Evolutionary conservation across 2,329 filamentous ascomycete genomes (phyloP).

Genomic region (Hymenoscyphus scutula): DNA sequence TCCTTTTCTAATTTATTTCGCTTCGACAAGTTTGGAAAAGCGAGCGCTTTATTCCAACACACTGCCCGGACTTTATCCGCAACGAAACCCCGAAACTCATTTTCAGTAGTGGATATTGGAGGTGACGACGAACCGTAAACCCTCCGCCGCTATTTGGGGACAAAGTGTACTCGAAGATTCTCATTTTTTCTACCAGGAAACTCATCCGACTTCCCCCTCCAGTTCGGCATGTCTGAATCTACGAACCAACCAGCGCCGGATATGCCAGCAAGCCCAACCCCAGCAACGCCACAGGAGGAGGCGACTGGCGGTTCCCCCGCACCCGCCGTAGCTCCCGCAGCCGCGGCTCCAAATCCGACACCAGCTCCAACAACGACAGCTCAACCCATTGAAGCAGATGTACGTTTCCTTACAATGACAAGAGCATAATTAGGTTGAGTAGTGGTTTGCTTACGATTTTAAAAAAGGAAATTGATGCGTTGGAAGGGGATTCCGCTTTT

Average conservation of each 20-base stretch:
- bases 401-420: background rate
- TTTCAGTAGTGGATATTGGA: background rate
- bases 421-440: background rate
- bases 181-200: background rate
- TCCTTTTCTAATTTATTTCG: background rate
- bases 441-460: background rate
- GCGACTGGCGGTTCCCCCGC: background rate
- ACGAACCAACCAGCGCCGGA: background rate
- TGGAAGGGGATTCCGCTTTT: slow-evolving; percentile 16
- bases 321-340: slow-evolving; percentile 4
- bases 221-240: background rate
- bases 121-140: background rate
- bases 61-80: background rate
- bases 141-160: background rate
- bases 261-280: background rate
- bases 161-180: background rate
- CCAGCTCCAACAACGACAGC: background rate
- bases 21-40: background rate
- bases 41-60: slow-evolving; percentile 2
- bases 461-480: slow-evolving; percentile 7
- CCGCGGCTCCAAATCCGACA: background rate
- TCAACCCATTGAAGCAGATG: slow-evolving; percentile 10
- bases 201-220: background rate
- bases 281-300: background rate
- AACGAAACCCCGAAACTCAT: background rate